These are phyloP conservation scores for Phytophthora pisi DNA, from an alignment of 352 stramenopile genomes.

Conservation along the genomic window DNA sequence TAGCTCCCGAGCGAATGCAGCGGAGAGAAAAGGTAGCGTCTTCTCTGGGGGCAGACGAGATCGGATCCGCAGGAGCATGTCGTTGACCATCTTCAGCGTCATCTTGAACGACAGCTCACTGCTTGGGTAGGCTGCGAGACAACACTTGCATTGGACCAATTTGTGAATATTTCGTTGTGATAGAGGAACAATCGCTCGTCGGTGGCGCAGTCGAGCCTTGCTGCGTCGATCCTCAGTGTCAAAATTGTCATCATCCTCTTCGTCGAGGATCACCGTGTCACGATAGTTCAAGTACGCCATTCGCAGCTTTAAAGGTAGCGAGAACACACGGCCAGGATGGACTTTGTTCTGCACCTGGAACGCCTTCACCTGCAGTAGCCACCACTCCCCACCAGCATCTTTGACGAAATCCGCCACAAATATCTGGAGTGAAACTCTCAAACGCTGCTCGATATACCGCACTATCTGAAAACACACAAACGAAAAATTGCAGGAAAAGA, in stretches of 20 bases:
- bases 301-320: conserved; percentile 49
- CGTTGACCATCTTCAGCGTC: conserved; percentile 89
- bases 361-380: conserved; percentile 81
- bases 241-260: conserved; percentile 50
- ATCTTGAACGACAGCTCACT: conserved; percentile 87
- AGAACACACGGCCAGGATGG: conserved; percentile 44
- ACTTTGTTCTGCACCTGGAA: conserved; percentile 58
- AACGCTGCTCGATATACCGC: conserved; percentile 70
- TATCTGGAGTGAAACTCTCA: conserved; percentile 65
- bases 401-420: conserved; percentile 79
- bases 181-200: conserved; percentile 30
- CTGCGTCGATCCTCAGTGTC: conserved; percentile 24
- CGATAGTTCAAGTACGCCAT: conserved; percentile 67
- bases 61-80: conserved; percentile 75
- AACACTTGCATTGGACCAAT: conserved; percentile 83
- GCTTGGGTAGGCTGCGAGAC: conserved; percentile 70
- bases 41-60: conserved; percentile 60
- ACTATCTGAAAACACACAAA: conserved; percentile 51
- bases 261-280: conserved; percentile 67
- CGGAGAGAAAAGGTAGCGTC: conserved; percentile 50
- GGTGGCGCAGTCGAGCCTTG: conserved; percentile 20
- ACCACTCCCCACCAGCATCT: conserved; percentile 71
- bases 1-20: conserved; percentile 48
- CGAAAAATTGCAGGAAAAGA: neutral
- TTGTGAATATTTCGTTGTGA: conserved; percentile 73